Evolutionary conservation across 2,329 filamentous ascomycete species (phyloP).

Genomic region (Nothopassalora personata): DNA sequence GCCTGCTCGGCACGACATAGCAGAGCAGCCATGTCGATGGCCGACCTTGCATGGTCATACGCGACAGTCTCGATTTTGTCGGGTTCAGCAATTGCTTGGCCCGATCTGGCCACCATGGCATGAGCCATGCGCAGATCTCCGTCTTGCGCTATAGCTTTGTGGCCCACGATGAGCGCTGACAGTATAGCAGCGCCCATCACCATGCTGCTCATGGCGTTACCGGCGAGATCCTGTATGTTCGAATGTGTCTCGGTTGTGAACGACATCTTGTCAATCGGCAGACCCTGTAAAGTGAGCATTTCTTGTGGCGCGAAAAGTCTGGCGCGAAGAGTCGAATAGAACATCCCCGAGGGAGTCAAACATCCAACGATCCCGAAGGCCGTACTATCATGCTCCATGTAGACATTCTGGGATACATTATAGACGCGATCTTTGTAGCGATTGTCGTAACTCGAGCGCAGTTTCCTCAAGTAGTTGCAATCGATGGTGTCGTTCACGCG

Average conservation of each 20-base stretch:
- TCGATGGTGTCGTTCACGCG: slow-evolving; percentile 63
- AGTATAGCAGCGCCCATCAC: slow-evolving; percentile 62
- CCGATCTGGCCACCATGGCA: too few species aligned
- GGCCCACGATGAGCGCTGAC: slow-evolving; percentile 50
- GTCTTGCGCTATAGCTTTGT: slow-evolving; percentile 1
- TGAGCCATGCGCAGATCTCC: too few species aligned
- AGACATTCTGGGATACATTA: slow-evolving; percentile 69
- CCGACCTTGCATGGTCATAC: too few species aligned
- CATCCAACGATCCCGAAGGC: slow-evolving; percentile 59
- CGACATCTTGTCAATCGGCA: slow-evolving; percentile 58
- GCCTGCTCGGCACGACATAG: slow-evolving; percentile 8
- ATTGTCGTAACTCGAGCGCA: slow-evolving; percentile 48
- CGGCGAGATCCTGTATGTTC: slow-evolving; percentile 64
- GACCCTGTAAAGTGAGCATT: slow-evolving; percentile 60
- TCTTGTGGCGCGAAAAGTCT: slow-evolving; percentile 60
- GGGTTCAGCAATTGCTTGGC: too few species aligned
- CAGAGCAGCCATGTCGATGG: slow-evolving; percentile 6
- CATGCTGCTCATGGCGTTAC: slow-evolving; percentile 74
- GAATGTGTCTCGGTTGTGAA: slow-evolving; percentile 55
- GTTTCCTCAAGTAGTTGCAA: slow-evolving; percentile 49
- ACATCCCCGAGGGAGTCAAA: slow-evolving; percentile 60
- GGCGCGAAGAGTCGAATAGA: slow-evolving; percentile 56
- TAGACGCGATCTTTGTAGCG: slow-evolving; percentile 52
- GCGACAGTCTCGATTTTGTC: too few species aligned
- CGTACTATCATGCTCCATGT: slow-evolving; percentile 48